Percentiles rank a stretch among this genome's conserved stretches.
Conservation (phyloP, 106 monocot species). For the Platanthera guangdongensis region DNA sequence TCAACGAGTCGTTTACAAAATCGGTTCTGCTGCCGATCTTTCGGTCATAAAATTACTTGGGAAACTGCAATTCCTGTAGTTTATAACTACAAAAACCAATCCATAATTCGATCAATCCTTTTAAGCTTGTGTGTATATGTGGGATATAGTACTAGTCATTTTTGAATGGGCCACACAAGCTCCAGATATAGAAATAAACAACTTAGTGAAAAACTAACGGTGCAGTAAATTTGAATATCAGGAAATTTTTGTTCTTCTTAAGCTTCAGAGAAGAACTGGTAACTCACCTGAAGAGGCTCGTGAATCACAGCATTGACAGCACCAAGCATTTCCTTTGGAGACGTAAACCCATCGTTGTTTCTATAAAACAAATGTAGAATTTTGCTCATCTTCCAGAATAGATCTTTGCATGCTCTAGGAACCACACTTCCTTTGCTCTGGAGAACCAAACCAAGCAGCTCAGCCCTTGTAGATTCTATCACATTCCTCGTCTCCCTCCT, state of each 20-base stretch:
- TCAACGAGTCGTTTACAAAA: too few relatives aligned
- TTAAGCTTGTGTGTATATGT: too few relatives aligned
- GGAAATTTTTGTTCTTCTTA: neutral
- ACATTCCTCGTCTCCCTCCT: constrained; percentile 22
- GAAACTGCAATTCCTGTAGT: too few relatives aligned
- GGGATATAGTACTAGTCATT: too few relatives aligned
- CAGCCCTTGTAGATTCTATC: constrained; percentile 35
- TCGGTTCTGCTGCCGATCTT: too few relatives aligned
- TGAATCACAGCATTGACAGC: constrained; percentile 69
- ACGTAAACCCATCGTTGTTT: constrained; percentile 67
- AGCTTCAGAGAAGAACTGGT: neutral
- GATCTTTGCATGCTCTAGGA: constrained; percentile 75
- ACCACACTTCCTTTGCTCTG: constrained; percentile 37
- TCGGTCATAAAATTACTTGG: too few relatives aligned
- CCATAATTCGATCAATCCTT: too few relatives aligned
- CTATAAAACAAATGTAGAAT: constrained; percentile 61
- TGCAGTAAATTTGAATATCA: neutral
- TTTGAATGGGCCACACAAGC: too few relatives aligned
- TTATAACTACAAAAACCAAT: too few relatives aligned
- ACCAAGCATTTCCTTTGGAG: constrained; percentile 67
- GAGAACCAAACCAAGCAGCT: constrained; percentile 61
- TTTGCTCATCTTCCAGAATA: constrained; percentile 88
- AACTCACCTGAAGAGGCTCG: constrained; percentile 38
- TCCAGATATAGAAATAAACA: too few relatives aligned
- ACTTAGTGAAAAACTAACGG: too few relatives aligned